Evolutionary conservation across 371 early-diverging fungal species (phyloP), one percentile per base, ranked within the genome.

Genomic region (Parasitella parasitica): DNA sequence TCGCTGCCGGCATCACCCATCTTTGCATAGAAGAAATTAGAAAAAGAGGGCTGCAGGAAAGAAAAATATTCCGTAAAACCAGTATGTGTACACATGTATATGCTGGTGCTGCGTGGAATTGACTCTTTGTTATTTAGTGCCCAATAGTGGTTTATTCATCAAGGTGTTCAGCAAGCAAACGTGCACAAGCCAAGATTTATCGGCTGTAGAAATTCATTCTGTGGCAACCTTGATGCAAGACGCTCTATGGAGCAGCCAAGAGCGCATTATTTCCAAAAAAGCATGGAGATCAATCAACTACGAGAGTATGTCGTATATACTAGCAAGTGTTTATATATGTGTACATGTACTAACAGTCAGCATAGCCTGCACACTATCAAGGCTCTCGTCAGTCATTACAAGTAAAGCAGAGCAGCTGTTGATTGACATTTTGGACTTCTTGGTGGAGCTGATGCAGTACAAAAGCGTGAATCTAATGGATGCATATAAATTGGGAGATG

Each of bases 181-280:
- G 11, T 80, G 77, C 48, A 69, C 66, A 24, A 50, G 64, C 4
- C 66, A 75, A n/a, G 80, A 80, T 43, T 63, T 80, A 15, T 52
- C 58, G 0, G 63, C 55, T 61, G 75, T 77, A 43, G 71, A 69
- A 48, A 76, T 80, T 43, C 80, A 80, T 58, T 77, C 77, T 1
- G 76, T 80, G 18, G 81, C 81, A 24, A 77, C 77, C 12, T 60
- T 80, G 57, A 80, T 80, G 81, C 77, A 76, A 58, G 81, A 77
- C 64, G 72, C 69, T 2, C 58, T 80, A 2, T 75, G 76, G 81
- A 69, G 76, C 39, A 64, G 76, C 53, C 76, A 71, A 32, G 77
- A 80, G 34, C 72, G 76, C 5, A 75, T 80, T 22, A 63, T 80
- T 18, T 64, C 77, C 16, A 75, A 70, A 50, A 80, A 70, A 41